phyloP scores from a whole-genome alignment of 768 basidiomycete genomes.

The Mrakia blollopis region DNA sequence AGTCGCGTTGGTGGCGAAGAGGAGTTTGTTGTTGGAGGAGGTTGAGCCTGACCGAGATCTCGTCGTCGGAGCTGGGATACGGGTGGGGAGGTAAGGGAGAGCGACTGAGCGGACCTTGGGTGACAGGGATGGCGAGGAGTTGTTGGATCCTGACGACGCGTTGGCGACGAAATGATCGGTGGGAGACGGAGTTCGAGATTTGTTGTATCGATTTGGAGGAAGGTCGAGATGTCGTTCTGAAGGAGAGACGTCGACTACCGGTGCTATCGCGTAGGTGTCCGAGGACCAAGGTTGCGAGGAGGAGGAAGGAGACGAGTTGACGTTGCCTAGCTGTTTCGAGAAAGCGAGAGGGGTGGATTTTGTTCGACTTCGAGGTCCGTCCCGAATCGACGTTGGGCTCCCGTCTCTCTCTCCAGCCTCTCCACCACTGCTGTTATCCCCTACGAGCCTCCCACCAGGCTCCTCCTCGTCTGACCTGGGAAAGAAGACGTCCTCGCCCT shows the following conservation, averaged over 20 bases:
- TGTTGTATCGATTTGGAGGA: not conserved
- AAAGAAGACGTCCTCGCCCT: not conserved
- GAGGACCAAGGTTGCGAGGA: no score
- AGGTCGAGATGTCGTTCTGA: not conserved
- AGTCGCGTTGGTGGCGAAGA: not conserved
- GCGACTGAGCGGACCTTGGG: not conserved
- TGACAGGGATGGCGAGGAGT: not conserved
- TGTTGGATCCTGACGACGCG: not conserved
- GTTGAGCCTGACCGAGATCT: not conserved
- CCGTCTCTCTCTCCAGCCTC: not conserved
- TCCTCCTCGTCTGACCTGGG: not conserved
- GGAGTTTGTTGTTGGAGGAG: slow-evolving; percentile 3
- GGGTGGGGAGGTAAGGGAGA: not conserved
- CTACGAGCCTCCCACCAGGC: not conserved
- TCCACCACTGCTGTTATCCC: slow-evolving; percentile 2
- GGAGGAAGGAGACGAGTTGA: not conserved
- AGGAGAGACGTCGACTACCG: not conserved
- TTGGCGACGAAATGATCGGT: not conserved
- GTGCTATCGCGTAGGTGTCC: not conserved
- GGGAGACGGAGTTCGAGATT: not conserved
- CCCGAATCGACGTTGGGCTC: not conserved
- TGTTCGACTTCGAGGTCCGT: slow-evolving; percentile 12
- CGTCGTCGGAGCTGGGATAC: not conserved
- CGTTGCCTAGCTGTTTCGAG: not conserved
- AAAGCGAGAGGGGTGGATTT: slow-evolving; percentile 20